Percentiles rank a stretch among this genome's conserved stretches.
phyloP scores from a whole-genome alignment of 1,139 yeast genomes.

The Scheffersomyces lignicola region DNA sequence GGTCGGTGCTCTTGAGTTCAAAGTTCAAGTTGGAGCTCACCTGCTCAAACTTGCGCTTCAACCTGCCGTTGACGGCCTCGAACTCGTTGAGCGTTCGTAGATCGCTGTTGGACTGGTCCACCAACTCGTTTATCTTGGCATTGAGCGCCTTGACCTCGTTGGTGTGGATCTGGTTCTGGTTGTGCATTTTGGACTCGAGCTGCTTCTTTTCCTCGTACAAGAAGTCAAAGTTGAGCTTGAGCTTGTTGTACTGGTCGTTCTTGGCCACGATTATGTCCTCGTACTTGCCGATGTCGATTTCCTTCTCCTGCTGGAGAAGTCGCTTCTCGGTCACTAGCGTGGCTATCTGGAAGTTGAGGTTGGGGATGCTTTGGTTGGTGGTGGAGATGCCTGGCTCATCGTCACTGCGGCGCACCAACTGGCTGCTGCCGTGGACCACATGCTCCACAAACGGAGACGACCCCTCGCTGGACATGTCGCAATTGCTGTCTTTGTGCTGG shows the following conservation, averaged over 20 bases:
- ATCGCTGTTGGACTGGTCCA: slow-evolving; percentile 17
- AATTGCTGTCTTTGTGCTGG: slow-evolving; percentile 3
- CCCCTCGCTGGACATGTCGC: slow-evolving; percentile 3
- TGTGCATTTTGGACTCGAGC: slow-evolving; percentile 51
- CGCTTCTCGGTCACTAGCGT: slow-evolving; percentile 35
- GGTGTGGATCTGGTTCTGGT: slow-evolving; percentile 46
- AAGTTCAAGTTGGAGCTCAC: slow-evolving; percentile 31
- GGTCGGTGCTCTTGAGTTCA: slow-evolving; percentile 29
- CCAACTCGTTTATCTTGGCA: slow-evolving; percentile 20
- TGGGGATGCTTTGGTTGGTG: slow-evolving; percentile 21
- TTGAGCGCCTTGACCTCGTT: slow-evolving; percentile 41
- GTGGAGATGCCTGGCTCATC: slow-evolving; percentile 16
- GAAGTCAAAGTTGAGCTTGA: slow-evolving; percentile 57
- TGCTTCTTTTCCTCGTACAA: slow-evolving; percentile 58
- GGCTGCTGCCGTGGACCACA: slow-evolving; percentile 9
- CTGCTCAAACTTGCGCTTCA: slow-evolving; percentile 27
- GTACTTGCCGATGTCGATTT: slow-evolving; percentile 24
- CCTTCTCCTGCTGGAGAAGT: slow-evolving; percentile 34
- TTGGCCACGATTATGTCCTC: slow-evolving; percentile 32
- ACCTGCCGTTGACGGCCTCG: slow-evolving; percentile 24
- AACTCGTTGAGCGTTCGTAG: slow-evolving; percentile 18
- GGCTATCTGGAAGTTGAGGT: slow-evolving; percentile 29
- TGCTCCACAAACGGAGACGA: slow-evolving; percentile 20
- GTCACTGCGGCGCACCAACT: not conserved
- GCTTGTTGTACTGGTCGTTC: slow-evolving; percentile 29